phyloP scores from a whole-genome alignment of 2,329 filamentous ascomycete genomes.

The Monosporascus sp. region DNA sequence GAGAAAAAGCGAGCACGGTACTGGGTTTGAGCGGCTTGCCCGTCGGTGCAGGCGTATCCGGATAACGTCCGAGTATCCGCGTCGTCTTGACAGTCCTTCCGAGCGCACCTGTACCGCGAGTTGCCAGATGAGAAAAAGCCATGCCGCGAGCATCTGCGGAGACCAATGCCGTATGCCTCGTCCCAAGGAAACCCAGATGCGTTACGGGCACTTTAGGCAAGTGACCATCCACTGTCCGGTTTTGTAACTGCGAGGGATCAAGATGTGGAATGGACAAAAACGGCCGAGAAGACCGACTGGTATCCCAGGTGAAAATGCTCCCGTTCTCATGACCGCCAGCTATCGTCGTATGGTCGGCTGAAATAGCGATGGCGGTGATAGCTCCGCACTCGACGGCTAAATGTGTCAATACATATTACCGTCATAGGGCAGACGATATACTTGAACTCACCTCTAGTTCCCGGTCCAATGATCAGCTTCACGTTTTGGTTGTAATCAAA shows the following conservation, averaged over 20 bases:
- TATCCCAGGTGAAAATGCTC: conserved; percentile 96
- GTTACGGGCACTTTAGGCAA: conserved; percentile 71
- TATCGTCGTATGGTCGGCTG: conserved; percentile 88
- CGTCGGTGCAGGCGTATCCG: conserved; percentile 56
- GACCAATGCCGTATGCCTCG: conserved; percentile 86
- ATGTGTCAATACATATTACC: conserved; percentile 23
- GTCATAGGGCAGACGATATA: neutral
- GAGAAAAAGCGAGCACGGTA: conserved; percentile 86
- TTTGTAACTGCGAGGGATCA: conserved; percentile 57
- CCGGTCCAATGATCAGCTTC: conserved; percentile 88
- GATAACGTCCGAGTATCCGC: conserved; percentile 86
- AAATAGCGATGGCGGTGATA: conserved; percentile 81
- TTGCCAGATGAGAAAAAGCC: conserved; percentile 96
- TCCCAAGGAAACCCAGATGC: conserved; percentile 92
- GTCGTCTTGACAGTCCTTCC: conserved; percentile 84
- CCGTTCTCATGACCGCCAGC: conserved; percentile 87
- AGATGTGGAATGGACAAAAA: conserved; percentile 84
- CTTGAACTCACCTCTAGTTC: conserved; percentile 71
- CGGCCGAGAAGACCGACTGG: conserved; percentile 71
- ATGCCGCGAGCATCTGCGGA: conserved; percentile 94
- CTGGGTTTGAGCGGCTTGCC: conserved; percentile 79
- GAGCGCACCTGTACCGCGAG: conserved; percentile 80
- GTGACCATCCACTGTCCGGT: conserved; percentile 75
- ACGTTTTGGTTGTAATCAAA: conserved; percentile 97
- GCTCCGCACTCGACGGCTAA: conserved; percentile 84